Conservation (phyloP, 2,329 filamentous ascomycete species). For the Aquanectria penicillioides region DNA sequence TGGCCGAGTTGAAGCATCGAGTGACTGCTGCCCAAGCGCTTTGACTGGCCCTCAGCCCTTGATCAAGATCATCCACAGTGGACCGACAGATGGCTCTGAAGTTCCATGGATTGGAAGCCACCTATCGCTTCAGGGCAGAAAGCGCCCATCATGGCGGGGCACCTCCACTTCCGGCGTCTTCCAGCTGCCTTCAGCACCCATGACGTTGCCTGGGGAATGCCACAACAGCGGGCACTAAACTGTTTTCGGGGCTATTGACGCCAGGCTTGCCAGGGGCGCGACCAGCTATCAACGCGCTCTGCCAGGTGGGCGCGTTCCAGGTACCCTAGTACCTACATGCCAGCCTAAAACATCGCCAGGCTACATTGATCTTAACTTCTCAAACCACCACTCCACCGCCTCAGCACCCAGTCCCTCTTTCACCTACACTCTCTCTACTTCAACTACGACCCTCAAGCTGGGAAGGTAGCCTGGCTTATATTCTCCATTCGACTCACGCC, state of each 20-base stretch:
- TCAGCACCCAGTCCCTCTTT: background rate
- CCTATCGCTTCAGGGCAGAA: too few species aligned
- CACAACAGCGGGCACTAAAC: slow-evolving; percentile 26
- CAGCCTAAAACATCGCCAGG: slow-evolving; percentile 4
- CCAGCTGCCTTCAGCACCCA: background rate
- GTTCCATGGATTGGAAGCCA: too few species aligned
- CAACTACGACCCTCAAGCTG: background rate
- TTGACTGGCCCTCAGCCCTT: too few species aligned
- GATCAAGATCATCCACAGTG: too few species aligned
- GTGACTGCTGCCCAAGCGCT: too few species aligned
- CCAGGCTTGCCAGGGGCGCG: slow-evolving; percentile 28
- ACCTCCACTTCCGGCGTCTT: background rate
- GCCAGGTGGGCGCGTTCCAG: slow-evolving; percentile 15
- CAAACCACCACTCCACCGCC: slow-evolving; percentile 20
- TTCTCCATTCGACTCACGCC: slow-evolving; percentile 6
- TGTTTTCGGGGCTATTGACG: slow-evolving; percentile 23
- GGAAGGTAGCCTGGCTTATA: slow-evolving; percentile 1
- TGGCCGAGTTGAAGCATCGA: too few species aligned
- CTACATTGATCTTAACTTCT: background rate
- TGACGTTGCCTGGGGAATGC: slow-evolving; percentile 37
- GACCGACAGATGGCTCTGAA: too few species aligned
- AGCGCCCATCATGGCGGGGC: slow-evolving; percentile 30
- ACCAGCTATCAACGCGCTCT: slow-evolving; percentile 29
- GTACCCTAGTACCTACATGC: background rate
- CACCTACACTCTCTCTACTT: slow-evolving; percentile 3